A percentile compares a stretch with the other conserved stretches of the same genome.
phyloP scores from a whole-genome alignment of 1,284 basidiomycete genomes.

The Trametes pubescens region DNA sequence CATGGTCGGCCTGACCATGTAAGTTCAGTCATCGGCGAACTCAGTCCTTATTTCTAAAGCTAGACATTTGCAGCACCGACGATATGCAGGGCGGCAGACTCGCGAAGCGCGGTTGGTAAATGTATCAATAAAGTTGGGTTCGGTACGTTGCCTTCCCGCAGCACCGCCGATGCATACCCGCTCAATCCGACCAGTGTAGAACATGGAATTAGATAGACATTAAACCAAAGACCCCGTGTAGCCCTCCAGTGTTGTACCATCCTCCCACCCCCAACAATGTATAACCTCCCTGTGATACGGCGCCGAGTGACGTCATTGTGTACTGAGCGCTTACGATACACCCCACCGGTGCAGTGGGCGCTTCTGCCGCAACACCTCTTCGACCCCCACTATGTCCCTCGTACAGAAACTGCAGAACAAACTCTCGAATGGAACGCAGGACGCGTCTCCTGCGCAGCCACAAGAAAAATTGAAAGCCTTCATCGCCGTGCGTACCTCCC shows the following conservation, averaged over 20 bases:
- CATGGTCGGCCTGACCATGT: slow-evolving; percentile 95
- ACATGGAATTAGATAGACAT: slow-evolving; percentile 16
- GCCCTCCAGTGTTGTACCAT: slow-evolving; percentile 17
- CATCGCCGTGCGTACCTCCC: slow-evolving; percentile 39
- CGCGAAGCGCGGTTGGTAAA: slow-evolving; percentile 59
- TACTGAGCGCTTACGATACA: slow-evolving; percentile 11
- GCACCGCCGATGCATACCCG: background rate
- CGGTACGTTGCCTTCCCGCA: background rate
- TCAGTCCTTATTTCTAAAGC: background rate
- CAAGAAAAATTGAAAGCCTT: slow-evolving; percentile 42
- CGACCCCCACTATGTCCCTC: slow-evolving; percentile 33
- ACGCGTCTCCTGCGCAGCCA: slow-evolving; percentile 29
- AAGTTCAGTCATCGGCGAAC: slow-evolving; percentile 41
- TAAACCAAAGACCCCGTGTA: slow-evolving; percentile 9
- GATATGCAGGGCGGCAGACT: slow-evolving; percentile 71
- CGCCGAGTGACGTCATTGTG: slow-evolving; percentile 30
- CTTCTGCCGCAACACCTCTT: slow-evolving; percentile 7
- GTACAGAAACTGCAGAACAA: slow-evolving; percentile 40
- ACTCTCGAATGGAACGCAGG: slow-evolving; percentile 24
- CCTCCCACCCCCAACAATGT: background rate
- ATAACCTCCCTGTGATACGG: slow-evolving; percentile 1
- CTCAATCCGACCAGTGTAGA: background rate
- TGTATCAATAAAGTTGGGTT: slow-evolving; percentile 3
- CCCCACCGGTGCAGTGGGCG: background rate
- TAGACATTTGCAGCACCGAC: slow-evolving; percentile 53